A percentile compares a stretch with the other conserved stretches of the same genome.
These are phyloP conservation scores for Alternaria metachromatica DNA, from an alignment of 2,329 filamentous ascomycete species.

Conservation along the genomic window DNA sequence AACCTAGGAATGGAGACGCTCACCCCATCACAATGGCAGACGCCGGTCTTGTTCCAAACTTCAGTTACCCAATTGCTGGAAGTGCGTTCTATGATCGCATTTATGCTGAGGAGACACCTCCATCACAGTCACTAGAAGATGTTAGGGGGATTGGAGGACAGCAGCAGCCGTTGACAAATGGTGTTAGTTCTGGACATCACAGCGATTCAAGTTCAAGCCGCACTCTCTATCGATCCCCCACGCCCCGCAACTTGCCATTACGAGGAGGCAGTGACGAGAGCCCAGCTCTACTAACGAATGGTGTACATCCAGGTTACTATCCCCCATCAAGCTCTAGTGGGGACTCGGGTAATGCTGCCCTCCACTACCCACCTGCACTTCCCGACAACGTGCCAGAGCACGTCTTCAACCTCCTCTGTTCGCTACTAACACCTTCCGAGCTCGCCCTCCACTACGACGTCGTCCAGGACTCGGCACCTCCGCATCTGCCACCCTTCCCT, in stretches of 20 bases:
- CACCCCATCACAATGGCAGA: background rate
- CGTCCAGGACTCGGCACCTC: background rate
- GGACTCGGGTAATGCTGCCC: background rate
- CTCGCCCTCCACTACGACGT: slow-evolving; percentile 13
- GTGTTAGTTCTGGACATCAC: background rate
- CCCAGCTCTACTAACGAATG: background rate
- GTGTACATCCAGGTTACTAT: background rate
- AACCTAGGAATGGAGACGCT: background rate
- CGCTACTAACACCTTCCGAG: slow-evolving; percentile 20
- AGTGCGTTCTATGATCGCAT: slow-evolving; percentile 20
- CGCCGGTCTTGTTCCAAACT: slow-evolving; percentile 31
- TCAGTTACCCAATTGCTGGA: slow-evolving; percentile 24
- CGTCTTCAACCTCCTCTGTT: slow-evolving; percentile 10
- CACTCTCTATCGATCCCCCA: background rate
- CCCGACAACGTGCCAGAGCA: slow-evolving; percentile 1
- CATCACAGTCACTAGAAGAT: background rate
- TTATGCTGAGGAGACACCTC: background rate
- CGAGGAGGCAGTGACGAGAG: background rate
- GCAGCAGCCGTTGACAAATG: background rate
- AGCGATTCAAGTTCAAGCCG: background rate
- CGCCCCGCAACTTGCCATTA: background rate
- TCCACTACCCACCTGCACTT: background rate
- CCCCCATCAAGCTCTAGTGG: background rate
- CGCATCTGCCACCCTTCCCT: background rate
- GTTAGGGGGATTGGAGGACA: background rate